A percentile compares a stretch with the other conserved stretches of the same genome.
phyloP scores from a whole-genome alignment of 2,329 filamentous ascomycete species.

The Bipolaris gigantea region DNA sequence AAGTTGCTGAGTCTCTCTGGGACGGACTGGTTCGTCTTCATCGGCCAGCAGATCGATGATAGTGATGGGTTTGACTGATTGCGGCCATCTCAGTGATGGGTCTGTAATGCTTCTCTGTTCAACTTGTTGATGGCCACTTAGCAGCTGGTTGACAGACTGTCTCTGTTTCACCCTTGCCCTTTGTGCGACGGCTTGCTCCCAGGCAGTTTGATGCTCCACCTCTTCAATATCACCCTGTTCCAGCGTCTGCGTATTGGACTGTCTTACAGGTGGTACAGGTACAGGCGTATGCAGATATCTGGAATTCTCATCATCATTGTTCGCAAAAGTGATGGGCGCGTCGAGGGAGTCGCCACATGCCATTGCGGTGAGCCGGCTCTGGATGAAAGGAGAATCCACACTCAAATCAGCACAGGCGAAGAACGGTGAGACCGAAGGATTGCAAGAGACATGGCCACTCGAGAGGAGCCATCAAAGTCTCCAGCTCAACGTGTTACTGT shows the following conservation, averaged over 20 bases:
- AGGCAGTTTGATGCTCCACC: constrained; percentile 6
- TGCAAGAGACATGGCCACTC: background rate
- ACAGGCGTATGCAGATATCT: background rate
- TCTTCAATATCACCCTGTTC: constrained; percentile 10
- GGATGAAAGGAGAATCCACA: background rate
- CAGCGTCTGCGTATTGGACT: constrained; percentile 2
- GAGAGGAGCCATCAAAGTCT: background rate
- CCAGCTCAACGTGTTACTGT: background rate
- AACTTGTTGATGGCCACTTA: background rate
- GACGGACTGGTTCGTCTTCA: background rate
- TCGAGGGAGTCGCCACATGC: constrained; percentile 6
- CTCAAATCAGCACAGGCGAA: background rate
- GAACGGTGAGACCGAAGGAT: background rate
- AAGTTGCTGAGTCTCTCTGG: background rate
- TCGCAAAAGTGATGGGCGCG: constrained; percentile 7
- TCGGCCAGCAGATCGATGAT: constrained; percentile 5
- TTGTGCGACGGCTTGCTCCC: constrained; percentile 4
- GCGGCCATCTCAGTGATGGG: background rate
- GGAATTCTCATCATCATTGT: background rate
- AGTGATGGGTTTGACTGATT: constrained; percentile 1
- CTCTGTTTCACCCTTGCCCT: background rate
- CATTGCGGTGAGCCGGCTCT: background rate
- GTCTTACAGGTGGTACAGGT: background rate
- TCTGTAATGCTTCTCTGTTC: background rate
- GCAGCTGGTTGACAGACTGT: background rate